phyloP scores from a whole-genome alignment of 2,329 filamentous ascomycete genomes.

The Sporothrix variecibatus region DNA sequence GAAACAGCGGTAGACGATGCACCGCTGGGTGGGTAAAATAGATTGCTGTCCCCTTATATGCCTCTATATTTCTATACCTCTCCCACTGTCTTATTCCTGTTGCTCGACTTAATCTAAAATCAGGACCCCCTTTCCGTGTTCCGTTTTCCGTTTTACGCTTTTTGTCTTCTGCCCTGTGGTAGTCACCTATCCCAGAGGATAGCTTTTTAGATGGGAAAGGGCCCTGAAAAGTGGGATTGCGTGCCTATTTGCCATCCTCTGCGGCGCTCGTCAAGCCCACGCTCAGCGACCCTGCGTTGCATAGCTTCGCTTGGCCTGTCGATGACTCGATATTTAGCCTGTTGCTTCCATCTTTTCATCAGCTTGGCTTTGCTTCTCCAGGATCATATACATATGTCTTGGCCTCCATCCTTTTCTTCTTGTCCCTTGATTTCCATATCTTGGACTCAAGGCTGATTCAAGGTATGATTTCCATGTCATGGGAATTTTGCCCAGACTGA shows the following conservation, averaged over 20 bases:
- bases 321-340: slow-evolving; percentile 14
- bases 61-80: not conserved
- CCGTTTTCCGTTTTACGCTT: not conserved
- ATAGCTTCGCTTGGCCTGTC: not conserved
- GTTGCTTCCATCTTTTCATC: slow-evolving; percentile 5
- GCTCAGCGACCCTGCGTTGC: not conserved
- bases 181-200: slow-evolving; percentile 21
- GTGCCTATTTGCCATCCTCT: too few relatives aligned
- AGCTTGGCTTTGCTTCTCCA: not conserved
- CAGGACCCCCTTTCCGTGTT: slow-evolving; percentile 1
- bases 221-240: not conserved
- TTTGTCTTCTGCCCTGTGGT: not conserved
- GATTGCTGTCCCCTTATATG: not conserved
- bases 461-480: not conserved
- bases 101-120: slow-evolving; percentile 10
- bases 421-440: not conserved
- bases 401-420: not conserved
- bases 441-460: not conserved
- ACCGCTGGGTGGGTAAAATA: slow-evolving; percentile 12
- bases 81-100: not conserved
- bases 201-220: not conserved
- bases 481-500: not conserved
- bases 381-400: slow-evolving; percentile 8
- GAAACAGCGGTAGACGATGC: slow-evolving; percentile 8
- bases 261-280: not conserved